A percentile compares a stretch with the other conserved stretches of the same genome.
These are phyloP conservation scores for Phyllosticta capitalensis DNA, from an alignment of 2,329 filamentous ascomycete species.

Conservation along the genomic window DNA sequence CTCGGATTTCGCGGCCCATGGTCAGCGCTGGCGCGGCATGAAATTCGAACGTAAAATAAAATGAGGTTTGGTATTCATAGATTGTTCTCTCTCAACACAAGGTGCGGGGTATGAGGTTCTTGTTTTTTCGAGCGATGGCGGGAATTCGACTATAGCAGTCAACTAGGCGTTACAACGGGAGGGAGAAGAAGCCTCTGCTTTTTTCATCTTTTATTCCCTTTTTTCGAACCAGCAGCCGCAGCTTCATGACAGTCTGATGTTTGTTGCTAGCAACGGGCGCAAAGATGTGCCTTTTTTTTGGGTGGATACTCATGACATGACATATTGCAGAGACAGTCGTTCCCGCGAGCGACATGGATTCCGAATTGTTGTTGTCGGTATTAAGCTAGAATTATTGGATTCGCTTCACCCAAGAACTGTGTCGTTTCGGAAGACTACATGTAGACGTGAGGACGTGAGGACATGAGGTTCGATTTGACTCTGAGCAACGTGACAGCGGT, in stretches of 20 bases:
- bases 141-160: background rate
- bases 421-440: too few species aligned
- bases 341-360: too few species aligned
- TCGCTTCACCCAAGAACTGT: too few species aligned
- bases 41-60: constrained; percentile 1
- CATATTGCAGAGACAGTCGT: too few species aligned
- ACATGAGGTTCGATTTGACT: too few species aligned
- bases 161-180: background rate
- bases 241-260: background rate
- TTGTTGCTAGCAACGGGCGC: background rate
- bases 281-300: too few species aligned
- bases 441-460: too few species aligned
- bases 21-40: constrained; percentile 77
- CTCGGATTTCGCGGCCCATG: constrained; percentile 69
- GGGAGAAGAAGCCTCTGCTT: background rate
- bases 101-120: background rate
- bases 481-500: too few species aligned
- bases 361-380: too few species aligned
- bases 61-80: background rate
- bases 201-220: background rate
- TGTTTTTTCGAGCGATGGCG: background rate
- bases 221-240: background rate
- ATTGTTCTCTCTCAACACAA: background rate
- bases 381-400: too few species aligned
- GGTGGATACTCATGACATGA: too few species aligned